Conservation (phyloP, 768 basidiomycete species). For the Mycena rosella region DNA sequence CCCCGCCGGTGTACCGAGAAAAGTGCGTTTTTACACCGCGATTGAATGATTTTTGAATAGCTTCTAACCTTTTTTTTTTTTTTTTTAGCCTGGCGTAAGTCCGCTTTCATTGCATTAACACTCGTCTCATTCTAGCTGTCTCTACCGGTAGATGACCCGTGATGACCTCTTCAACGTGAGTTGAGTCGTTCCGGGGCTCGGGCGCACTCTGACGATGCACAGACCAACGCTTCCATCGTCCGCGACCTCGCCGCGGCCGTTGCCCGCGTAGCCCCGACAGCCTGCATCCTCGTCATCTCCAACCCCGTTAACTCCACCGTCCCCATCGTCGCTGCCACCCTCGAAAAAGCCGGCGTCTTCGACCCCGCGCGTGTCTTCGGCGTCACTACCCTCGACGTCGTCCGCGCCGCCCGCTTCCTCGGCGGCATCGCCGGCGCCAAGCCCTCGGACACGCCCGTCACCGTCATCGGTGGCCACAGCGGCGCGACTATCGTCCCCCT, state of each 20-base stretch:
- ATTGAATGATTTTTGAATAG: constrained; percentile 26
- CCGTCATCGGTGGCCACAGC: constrained; percentile 96
- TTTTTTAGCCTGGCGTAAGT: constrained; percentile 84
- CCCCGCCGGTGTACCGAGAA: constrained; percentile 98
- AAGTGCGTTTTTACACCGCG: constrained; percentile 64
- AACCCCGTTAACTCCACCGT: constrained; percentile 99
- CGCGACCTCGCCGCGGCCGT: constrained; percentile 93
- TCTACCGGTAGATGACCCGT: constrained; percentile 83
- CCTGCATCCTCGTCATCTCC: constrained; percentile 96
- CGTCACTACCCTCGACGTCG: constrained; percentile 98
- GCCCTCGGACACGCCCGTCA: constrained; percentile 77
- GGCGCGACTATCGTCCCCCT: constrained; percentile 98
- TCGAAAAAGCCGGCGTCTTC: constrained; percentile 93
- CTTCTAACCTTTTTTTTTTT: too few relatives aligned
- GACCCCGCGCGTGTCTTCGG: constrained; percentile 93
- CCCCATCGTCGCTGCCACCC: constrained; percentile 93
- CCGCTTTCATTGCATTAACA: constrained; percentile 9
- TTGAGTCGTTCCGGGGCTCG: constrained; percentile 18
- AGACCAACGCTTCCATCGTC: constrained; percentile 99
- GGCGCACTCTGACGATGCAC: background rate
- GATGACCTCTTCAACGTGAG: constrained; percentile 96
- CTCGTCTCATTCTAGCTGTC: constrained; percentile 39
- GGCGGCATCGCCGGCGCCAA: constrained; percentile 73
- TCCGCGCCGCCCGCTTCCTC: constrained; percentile 94
- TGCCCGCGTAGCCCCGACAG: constrained; percentile 87